phyloP scores from a whole-genome alignment of 768 basidiomycete genomes.

The Hygrocybe coccinea region DNA sequence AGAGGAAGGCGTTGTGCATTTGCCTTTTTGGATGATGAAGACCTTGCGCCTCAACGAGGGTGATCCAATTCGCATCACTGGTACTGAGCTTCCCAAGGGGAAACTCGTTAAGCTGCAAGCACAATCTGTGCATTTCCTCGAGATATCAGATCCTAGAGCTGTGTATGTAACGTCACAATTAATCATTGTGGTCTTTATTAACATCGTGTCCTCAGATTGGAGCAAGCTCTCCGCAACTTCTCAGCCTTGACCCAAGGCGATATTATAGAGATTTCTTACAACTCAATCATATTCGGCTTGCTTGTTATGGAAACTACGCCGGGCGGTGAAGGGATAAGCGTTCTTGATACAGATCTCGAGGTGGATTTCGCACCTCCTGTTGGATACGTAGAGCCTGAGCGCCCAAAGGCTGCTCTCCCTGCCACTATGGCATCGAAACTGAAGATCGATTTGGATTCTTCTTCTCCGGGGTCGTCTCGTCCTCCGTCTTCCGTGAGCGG shows the following conservation, averaged over 20 bases:
- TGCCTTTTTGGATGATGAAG: slow-evolving; percentile 99
- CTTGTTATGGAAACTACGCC: slow-evolving; percentile 92
- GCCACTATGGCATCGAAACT: slow-evolving; percentile 95
- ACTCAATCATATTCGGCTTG: slow-evolving; percentile 90
- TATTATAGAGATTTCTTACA: slow-evolving; percentile 97
- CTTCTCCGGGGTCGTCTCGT: slow-evolving; percentile 80
- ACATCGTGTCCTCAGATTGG: slow-evolving; percentile 53
- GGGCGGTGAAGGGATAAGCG: slow-evolving; percentile 79
- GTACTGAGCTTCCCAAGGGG: slow-evolving; percentile 83
- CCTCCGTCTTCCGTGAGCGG: slow-evolving; percentile 72
- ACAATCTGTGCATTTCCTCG: slow-evolving; percentile 90
- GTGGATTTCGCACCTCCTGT: slow-evolving; percentile 95
- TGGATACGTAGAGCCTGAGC: slow-evolving; percentile 91
- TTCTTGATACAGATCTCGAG: slow-evolving; percentile 95
- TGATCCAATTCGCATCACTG: slow-evolving; percentile 89
- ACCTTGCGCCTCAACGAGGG: slow-evolving; percentile 90
- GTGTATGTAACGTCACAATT: slow-evolving; percentile 49
- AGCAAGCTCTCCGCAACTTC: slow-evolving; percentile 92
- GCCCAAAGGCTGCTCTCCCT: slow-evolving; percentile 73
- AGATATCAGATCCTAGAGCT: slow-evolving; percentile 96
- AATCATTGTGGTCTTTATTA: background rate
- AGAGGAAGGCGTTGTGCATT: slow-evolving; percentile 89
- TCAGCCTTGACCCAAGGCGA: slow-evolving; percentile 90
- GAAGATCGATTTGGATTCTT: slow-evolving; percentile 85
- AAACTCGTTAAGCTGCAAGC: slow-evolving; percentile 96